Conservation (phyloP, 768 basidiomycete species). For the Leccinum uliginosum region DNA sequence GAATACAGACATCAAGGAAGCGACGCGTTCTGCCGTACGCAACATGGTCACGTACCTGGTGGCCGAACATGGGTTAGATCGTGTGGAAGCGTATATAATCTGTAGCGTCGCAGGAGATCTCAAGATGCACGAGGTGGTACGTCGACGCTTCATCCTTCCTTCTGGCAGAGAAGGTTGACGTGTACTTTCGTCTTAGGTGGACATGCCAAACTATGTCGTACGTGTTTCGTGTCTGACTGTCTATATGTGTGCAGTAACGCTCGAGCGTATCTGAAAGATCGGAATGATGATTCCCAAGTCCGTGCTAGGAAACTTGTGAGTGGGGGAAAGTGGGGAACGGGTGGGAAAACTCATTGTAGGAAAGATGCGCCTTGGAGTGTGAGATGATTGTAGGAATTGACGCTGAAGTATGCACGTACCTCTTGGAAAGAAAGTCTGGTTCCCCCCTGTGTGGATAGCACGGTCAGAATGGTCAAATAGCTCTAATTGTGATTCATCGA, state of each 20-base stretch:
- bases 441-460: too few relatives aligned
- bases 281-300: slow-evolving; percentile 55
- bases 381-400: neutral
- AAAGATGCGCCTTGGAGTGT: neutral
- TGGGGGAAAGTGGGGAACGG: neutral
- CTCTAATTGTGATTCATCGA: too few relatives aligned
- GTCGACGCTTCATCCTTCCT: neutral
- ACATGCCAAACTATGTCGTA: slow-evolving; percentile 65
- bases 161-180: neutral
- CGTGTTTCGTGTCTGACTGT: slow-evolving; percentile 13
- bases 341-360: neutral
- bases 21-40: slow-evolving; percentile 51
- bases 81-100: slow-evolving; percentile 56
- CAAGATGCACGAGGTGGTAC: slow-evolving; percentile 56
- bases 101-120: slow-evolving; percentile 59
- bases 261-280: slow-evolving; percentile 32
- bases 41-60: slow-evolving; percentile 53
- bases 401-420: neutral
- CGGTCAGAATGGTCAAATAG: too few relatives aligned
- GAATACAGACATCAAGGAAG: slow-evolving; percentile 45
- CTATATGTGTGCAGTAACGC: neutral
- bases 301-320: slow-evolving; percentile 26
- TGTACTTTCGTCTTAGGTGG: slow-evolving; percentile 37
- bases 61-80: slow-evolving; percentile 38
- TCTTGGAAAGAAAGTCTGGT: neutral